Percentiles rank a stretch among this genome's conserved stretches.
Conservation (phyloP, 768 basidiomycete species). For the Leccinum boreale region DNA sequence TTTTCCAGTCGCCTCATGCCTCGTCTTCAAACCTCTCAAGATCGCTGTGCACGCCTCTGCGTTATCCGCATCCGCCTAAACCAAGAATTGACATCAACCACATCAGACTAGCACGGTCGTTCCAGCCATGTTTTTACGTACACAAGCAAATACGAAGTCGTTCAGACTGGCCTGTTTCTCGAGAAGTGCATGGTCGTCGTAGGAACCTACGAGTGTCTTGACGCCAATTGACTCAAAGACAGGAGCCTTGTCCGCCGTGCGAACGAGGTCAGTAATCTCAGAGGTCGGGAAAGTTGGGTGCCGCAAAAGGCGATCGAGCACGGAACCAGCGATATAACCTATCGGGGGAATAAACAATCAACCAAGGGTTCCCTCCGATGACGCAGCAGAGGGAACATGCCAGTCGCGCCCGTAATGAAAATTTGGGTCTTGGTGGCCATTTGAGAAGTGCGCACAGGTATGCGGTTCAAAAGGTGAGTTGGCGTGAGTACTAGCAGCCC, state of each 20-base stretch:
- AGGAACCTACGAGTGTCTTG: constrained; percentile 39
- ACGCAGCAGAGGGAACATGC: background rate
- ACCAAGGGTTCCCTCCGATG: background rate
- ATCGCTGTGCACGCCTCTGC: constrained; percentile 42
- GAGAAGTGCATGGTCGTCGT: constrained; percentile 40
- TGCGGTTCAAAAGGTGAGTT: too few relatives aligned
- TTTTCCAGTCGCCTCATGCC: constrained; percentile 39
- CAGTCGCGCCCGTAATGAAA: constrained; percentile 21
- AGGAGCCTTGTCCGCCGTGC: constrained; percentile 27
- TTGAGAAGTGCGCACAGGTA: background rate
- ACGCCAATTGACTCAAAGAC: constrained; percentile 23
- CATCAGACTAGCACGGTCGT: background rate
- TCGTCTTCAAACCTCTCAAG: constrained; percentile 50
- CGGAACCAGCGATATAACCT: constrained; percentile 36
- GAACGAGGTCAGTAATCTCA: constrained; percentile 28
- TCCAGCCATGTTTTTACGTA: constrained; percentile 15
- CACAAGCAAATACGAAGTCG: constrained; percentile 41
- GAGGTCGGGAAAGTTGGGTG: constrained; percentile 22
- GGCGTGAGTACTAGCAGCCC: too few relatives aligned
- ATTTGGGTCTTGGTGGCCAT: constrained; percentile 20
- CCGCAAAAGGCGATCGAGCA: constrained; percentile 29
- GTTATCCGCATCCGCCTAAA: constrained; percentile 48
- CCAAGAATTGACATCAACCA: background rate
- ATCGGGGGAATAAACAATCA: too few relatives aligned
- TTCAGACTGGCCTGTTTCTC: constrained; percentile 42